Conservation (phyloP, 345 rosid species). For the Bruguiera parviflora region DNA sequence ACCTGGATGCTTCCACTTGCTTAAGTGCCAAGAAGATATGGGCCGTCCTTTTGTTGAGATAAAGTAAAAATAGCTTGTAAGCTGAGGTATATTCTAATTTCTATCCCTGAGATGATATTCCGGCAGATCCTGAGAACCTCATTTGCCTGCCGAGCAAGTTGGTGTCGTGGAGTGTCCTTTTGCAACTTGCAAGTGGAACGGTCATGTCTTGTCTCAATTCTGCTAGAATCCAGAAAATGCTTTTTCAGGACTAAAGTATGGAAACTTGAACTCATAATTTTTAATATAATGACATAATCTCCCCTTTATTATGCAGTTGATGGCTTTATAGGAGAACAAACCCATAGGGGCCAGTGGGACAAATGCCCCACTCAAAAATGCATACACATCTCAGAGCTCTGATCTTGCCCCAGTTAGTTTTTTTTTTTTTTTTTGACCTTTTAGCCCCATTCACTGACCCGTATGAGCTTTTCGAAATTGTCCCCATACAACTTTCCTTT, state of each 20-base stretch:
- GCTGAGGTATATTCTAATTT: conserved; percentile 27
- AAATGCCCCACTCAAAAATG: too few relatives aligned
- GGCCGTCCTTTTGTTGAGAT: conserved; percentile 23
- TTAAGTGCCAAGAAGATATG: conserved; percentile 27
- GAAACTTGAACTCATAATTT: background rate
- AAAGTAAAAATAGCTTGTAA: conserved; percentile 9
- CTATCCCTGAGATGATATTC: conserved; percentile 30
- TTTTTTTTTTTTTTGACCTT: too few relatives aligned
- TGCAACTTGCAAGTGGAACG: conserved; percentile 37
- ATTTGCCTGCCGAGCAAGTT: conserved; percentile 32
- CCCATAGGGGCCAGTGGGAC: too few relatives aligned
- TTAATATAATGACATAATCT: background rate
- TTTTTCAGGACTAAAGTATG: conserved; percentile 8
- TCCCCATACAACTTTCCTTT: too few relatives aligned
- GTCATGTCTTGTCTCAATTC: conserved; percentile 27
- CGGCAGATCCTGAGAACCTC: conserved; percentile 34
- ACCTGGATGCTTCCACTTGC: conserved; percentile 43
- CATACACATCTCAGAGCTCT: too few relatives aligned
- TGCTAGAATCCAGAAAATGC: conserved; percentile 16
- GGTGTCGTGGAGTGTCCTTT: conserved; percentile 33
- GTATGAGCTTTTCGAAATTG: too few relatives aligned
- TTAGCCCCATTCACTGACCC: too few relatives aligned
- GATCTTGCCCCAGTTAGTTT: too few relatives aligned
- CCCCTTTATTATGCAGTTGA: too few relatives aligned
- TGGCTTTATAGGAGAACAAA: too few relatives aligned